Evolutionary conservation across 352 stramenopile species (phyloP), one percentile per base, ranked within the genome.

Genomic region (Phytophthora tentaculata): DNA sequence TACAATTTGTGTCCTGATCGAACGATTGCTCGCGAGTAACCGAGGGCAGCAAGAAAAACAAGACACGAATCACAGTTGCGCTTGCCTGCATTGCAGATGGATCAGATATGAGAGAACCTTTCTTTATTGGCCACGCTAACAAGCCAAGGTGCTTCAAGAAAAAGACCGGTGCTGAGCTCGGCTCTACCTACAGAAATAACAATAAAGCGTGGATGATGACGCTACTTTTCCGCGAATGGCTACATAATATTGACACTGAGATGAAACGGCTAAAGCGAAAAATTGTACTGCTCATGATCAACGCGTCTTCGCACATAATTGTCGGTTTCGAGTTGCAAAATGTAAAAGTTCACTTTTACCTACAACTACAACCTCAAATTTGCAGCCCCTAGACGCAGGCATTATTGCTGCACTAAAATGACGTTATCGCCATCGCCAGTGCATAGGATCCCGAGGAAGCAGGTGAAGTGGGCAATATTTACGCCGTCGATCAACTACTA

Each of bases 391-490:
- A 6, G 43, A 62, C 12, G 41, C 41, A 24, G 23, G 28, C 16
- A 62, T 62, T 23, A 62, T 45, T 24, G 55, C 43, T 12, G 28
- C n/a, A 35, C 22, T 62, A 1, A 62, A 51, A 19, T 24, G n/a
- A 16, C 24, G 24, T 8, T 62, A 62, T 32, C 41, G 55, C 4
- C 55, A 45, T 29, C 28, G 8, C 8, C 55, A 53, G 26, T 10
- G 43, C n/a, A 26, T 4, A 26, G 8, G 43, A 50, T 50, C 5
- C 0, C 2, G 43, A 50, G 5, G 43, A 50, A n/a, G 10, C 10
- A n/a, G 35, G 13, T 4, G 2, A 43, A 19, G 2, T 6, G 1
- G 10, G 35, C 14, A 43, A 43, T 19, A 43, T 19, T n/a, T 43
- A 43, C 14, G 14, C 35, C 1, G 35, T 43, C 13, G 35, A 43